Conservation (phyloP, 768 basidiomycete species). For the Boletus patriciae region DNA sequence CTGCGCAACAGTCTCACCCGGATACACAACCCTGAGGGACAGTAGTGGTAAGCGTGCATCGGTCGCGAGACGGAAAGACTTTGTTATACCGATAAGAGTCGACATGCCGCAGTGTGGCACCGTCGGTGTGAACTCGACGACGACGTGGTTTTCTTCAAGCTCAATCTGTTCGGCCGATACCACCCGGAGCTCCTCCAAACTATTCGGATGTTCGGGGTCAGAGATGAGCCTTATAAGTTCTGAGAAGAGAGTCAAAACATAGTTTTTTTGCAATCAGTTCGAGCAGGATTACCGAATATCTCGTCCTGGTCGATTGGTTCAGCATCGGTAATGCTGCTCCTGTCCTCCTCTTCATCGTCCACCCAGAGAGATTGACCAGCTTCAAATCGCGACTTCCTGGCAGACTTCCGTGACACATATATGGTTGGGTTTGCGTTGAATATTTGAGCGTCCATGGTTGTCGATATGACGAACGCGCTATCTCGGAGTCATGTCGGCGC, state of each 20-base stretch:
- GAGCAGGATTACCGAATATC: constrained; percentile 68
- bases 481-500: neutral
- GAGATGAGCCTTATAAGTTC: constrained; percentile 90
- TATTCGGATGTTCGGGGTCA: constrained; percentile 94
- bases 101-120: constrained; percentile 98
- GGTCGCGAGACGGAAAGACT: neutral
- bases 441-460: constrained; percentile 53
- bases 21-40: constrained; percentile 72
- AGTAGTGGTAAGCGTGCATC: neutral
- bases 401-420: constrained; percentile 52
- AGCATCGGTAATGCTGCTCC: constrained; percentile 40
- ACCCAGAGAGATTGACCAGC: constrained; percentile 62
- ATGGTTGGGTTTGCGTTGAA: constrained; percentile 93
- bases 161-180: constrained; percentile 87
- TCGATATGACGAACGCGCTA: neutral
- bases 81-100: constrained; percentile 78
- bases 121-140: constrained; percentile 94
- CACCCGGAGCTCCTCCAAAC: constrained; percentile 92
- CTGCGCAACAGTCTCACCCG: constrained; percentile 87
- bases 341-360: constrained; percentile 43
- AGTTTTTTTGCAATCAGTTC: neutral
- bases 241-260: constrained; percentile 32
- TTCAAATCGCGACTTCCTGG: constrained; percentile 42
- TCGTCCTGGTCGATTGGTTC: constrained; percentile 88
- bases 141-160: constrained; percentile 61